These are phyloP conservation scores for Myxozyma lipomycoides DNA, from an alignment of 805 yeast genomes.

Conservation along the genomic window DNA sequence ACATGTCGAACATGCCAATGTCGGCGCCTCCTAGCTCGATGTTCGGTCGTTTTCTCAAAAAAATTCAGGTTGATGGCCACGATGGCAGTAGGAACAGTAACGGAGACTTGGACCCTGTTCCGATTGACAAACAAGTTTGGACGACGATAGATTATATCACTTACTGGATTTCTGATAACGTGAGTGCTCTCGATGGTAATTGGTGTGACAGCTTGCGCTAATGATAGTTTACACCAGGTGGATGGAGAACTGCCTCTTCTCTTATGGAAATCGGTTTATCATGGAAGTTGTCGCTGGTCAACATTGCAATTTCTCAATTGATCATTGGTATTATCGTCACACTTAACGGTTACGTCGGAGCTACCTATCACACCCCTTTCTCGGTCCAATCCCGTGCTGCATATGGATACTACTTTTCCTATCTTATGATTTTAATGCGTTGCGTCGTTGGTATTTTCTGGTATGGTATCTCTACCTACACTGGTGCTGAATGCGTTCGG, in stretches of 20 bases:
- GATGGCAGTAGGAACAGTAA: slow-evolving; percentile 7
- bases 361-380: slow-evolving; percentile 49
- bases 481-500: slow-evolving; percentile 45
- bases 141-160: slow-evolving; percentile 30
- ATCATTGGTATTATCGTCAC: slow-evolving; percentile 43
- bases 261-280: slow-evolving; percentile 44
- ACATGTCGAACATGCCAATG: background rate
- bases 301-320: slow-evolving; percentile 42
- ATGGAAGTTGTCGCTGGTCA: slow-evolving; percentile 45
- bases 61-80: slow-evolving; percentile 5
- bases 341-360: slow-evolving; percentile 47
- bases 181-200: no score
- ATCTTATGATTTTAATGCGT: slow-evolving; percentile 45
- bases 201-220: no score
- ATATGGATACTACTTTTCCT: slow-evolving; percentile 48
- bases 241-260: slow-evolving; percentile 45
- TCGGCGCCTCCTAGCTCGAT: background rate
- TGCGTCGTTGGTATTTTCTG: slow-evolving; percentile 46
- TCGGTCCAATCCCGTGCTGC: slow-evolving; percentile 45
- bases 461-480: slow-evolving; percentile 46
- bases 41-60: background rate
- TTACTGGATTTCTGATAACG: slow-evolving; percentile 30
- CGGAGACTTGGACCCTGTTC: slow-evolving; percentile 28
- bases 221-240: slow-evolving; percentile 38
- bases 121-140: slow-evolving; percentile 23